These are phyloP conservation scores for Pseudogymnoascus sp. DNA, from an alignment of 2,329 filamentous ascomycete species.

Conservation along the genomic window DNA sequence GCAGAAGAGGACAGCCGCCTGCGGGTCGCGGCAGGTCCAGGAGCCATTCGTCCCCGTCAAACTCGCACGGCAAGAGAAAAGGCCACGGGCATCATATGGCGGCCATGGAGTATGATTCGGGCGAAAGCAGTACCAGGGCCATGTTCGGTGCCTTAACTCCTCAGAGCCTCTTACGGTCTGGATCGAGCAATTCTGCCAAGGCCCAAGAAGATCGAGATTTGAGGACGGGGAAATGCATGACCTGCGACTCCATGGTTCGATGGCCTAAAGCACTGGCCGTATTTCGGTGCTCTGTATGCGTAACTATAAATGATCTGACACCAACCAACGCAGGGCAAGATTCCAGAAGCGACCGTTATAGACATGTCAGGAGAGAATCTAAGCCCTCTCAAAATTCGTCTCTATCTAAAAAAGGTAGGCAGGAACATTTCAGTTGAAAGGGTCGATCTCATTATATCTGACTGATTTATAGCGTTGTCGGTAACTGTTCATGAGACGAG, in stretches of 20 bases:
- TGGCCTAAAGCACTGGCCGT: conserved; percentile 67
- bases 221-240: conserved; percentile 70
- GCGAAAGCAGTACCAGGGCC: conserved; percentile 37
- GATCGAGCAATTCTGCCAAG: conserved; percentile 27
- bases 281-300: conserved; percentile 76
- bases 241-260: conserved; percentile 70
- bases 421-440: neutral
- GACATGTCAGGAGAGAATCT: neutral
- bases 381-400: neutral
- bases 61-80: conserved; percentile 57
- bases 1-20: conserved; percentile 11
- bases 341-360: neutral
- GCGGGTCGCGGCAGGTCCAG: conserved; percentile 42
- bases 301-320: conserved; percentile 74
- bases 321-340: conserved; percentile 23
- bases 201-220: conserved; percentile 47
- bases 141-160: conserved; percentile 12
- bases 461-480: conserved; percentile 30
- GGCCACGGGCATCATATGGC: conserved; percentile 32
- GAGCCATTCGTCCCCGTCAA: conserved; percentile 70
- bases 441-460: neutral
- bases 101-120: conserved; percentile 35
- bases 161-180: conserved; percentile 12
- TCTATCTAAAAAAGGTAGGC: neutral
- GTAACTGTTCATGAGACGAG: conserved; percentile 55